Percentiles rank a stretch among this genome's conserved stretches.
Conservation (phyloP, 1,284 basidiomycete genomes). For the Malassezia obtusa region DNA sequence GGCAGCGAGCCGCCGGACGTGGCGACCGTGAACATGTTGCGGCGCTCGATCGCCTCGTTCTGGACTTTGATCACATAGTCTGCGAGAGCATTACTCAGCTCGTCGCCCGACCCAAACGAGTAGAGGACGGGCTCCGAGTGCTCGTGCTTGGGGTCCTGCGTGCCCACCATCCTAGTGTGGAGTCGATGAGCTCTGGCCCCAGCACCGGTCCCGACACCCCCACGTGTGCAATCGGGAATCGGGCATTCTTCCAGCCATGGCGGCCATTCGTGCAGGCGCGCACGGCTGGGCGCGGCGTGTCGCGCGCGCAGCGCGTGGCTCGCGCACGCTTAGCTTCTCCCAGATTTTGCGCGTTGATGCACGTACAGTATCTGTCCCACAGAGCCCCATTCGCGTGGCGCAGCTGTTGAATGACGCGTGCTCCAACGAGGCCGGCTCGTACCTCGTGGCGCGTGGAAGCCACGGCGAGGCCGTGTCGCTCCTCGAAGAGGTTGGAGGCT, state of each 20-base stretch:
- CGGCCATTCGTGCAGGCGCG: background rate
- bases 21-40: conserved; percentile 81
- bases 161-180: conserved; percentile 3
- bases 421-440: conserved; percentile 11
- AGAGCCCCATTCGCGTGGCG: background rate
- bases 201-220: background rate
- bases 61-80: conserved; percentile 71
- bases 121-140: conserved; percentile 57
- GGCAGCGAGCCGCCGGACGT: conserved; percentile 88
- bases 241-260: conserved; percentile 1
- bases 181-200: background rate
- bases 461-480: conserved; percentile 4
- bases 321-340: background rate
- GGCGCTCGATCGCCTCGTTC: conserved; percentile 75
- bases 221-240: background rate
- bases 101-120: conserved; percentile 59
- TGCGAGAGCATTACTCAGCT: conserved; percentile 58
- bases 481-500: background rate
- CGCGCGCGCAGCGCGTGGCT: background rate
- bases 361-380: background rate
- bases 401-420: conserved; percentile 7
- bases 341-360: background rate
- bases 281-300: background rate
- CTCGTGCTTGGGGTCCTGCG: conserved; percentile 16
- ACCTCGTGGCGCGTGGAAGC: conserved; percentile 11